Conservation (phyloP, 768 basidiomycete genomes). For the Lactarius indigo region DNA sequence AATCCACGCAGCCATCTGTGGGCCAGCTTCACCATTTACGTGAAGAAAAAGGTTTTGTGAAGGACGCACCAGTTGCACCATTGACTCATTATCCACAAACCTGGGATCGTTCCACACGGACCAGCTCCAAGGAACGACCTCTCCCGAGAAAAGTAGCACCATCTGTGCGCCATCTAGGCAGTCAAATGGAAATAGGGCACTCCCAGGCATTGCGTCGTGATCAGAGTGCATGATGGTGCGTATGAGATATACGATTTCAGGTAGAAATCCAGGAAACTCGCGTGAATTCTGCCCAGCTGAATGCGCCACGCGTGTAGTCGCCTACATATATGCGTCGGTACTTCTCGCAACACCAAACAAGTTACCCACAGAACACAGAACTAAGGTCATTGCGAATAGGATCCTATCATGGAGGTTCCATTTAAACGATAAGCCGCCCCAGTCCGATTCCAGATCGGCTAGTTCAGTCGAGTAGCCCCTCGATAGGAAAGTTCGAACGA, state of each 20-base stretch:
- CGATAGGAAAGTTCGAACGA: slow-evolving; percentile 9
- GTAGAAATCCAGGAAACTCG: slow-evolving; percentile 13
- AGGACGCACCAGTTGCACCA: slow-evolving; percentile 46
- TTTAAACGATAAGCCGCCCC: neutral
- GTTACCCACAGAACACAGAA: slow-evolving; percentile 25
- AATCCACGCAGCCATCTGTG: slow-evolving; percentile 54
- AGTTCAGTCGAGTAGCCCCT: neutral
- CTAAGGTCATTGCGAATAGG: slow-evolving; percentile 25
- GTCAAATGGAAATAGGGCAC: slow-evolving; percentile 1
- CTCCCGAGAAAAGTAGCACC: slow-evolving; percentile 58
- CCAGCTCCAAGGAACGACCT: slow-evolving; percentile 64
- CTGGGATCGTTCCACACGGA: slow-evolving; percentile 54
- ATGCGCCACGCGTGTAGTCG: neutral
- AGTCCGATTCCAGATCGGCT: neutral
- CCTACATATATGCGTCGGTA: neutral
- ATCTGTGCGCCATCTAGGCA: slow-evolving; percentile 41
- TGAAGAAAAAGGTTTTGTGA: neutral
- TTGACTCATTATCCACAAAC: slow-evolving; percentile 44
- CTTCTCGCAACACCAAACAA: neutral
- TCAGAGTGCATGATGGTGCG: slow-evolving; percentile 16
- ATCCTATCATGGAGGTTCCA: slow-evolving; percentile 14
- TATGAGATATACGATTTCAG: slow-evolving; percentile 15
- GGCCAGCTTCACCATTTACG: neutral
- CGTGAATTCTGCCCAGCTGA: neutral
- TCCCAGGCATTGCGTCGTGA: slow-evolving; percentile 19